Evolutionary conservation across 305 asterid genomes (phyloP).

Genomic region (Fraxinus latifolia): DNA sequence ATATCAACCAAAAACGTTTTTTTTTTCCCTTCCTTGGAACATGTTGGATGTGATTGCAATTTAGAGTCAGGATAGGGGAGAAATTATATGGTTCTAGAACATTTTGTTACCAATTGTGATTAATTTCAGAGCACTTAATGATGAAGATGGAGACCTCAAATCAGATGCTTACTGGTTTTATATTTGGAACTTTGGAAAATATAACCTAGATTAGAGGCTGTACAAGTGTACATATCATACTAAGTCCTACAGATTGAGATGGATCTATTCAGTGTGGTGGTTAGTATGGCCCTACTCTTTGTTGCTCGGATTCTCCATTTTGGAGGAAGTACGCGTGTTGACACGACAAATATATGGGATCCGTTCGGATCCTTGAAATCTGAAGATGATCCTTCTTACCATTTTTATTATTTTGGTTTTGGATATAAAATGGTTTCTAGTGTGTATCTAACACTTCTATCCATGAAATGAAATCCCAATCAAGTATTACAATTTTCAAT

Average conservation of each 20-base stretch:
- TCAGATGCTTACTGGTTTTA: neutral
- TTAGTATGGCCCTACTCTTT: neutral
- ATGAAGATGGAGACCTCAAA: neutral
- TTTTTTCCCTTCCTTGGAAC: neutral
- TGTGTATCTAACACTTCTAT: neutral
- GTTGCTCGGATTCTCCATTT: neutral
- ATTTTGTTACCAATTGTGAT: neutral
- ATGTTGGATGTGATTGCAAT: neutral
- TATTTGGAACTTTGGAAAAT: neutral
- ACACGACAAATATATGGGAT: neutral
- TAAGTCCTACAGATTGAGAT: neutral
- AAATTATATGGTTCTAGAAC: neutral
- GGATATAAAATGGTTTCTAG: neutral
- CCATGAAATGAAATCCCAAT: neutral
- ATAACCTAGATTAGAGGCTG: neutral
- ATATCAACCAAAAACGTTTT: neutral
- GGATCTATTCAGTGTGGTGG: neutral
- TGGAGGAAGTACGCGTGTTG: neutral
- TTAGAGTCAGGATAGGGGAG: neutral
- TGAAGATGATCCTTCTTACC: neutral
- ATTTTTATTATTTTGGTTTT: neutral
- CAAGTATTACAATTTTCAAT: neutral
- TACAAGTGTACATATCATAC: neutral
- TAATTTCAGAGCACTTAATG: neutral
- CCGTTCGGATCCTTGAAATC: neutral